Conservation (phyloP, 805 yeast species). For the Wickerhamiella azyma region DNA sequence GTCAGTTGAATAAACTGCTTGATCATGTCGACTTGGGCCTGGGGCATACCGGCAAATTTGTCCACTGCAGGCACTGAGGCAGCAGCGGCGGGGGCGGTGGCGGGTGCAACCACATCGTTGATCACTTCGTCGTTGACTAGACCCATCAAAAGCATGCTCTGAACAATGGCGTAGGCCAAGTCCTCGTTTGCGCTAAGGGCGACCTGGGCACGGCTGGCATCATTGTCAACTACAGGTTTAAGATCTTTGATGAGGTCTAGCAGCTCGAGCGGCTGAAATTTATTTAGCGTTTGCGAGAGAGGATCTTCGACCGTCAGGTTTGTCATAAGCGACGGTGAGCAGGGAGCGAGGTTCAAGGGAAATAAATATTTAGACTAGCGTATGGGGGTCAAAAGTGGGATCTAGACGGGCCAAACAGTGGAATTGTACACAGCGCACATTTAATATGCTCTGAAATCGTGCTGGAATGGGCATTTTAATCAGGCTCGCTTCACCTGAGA, state of each 20-base stretch:
- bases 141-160: conserved; percentile 38
- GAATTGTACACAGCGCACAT: no score
- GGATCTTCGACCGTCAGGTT: conserved; percentile 21
- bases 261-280: conserved; percentile 38
- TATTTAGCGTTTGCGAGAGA: conserved; percentile 36
- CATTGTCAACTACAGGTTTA: conserved; percentile 40
- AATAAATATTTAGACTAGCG: neutral
- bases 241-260: conserved; percentile 40
- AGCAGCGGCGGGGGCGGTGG: conserved; percentile 6
- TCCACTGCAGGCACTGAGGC: conserved; percentile 5
- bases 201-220: conserved; percentile 47
- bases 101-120: conserved; percentile 14
- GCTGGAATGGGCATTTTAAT: no score
- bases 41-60: conserved; percentile 19
- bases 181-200: conserved; percentile 60
- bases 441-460: no score
- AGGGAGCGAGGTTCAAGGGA: no score
- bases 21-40: conserved; percentile 34
- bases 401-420: no score
- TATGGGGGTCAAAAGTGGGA: no score
- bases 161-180: conserved; percentile 62
- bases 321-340: neutral
- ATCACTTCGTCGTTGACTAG: conserved; percentile 23
- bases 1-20: conserved; percentile 37
- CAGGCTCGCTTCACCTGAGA: no score